A percentile compares a stretch with the other conserved stretches of the same genome.
Evolutionary conservation across 208 protist genomes (phyloP).

Genomic region (Novymonas esmeraldas): DNA sequence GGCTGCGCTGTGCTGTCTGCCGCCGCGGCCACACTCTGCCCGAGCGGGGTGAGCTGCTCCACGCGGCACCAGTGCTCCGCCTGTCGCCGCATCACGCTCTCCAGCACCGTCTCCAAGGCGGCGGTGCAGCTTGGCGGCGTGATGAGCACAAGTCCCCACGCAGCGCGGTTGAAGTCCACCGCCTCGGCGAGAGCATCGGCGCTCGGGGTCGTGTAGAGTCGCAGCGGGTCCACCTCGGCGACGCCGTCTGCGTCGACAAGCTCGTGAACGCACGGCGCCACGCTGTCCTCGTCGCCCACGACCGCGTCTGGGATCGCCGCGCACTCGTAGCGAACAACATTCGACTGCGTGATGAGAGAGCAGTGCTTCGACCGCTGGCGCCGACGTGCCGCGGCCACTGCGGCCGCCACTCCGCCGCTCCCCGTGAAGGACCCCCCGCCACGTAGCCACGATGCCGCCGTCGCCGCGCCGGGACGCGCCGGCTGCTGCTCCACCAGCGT

Average conservation of each 20-base stretch:
- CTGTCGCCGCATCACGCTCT: constrained; percentile 20
- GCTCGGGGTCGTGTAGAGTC: background rate
- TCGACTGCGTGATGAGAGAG: constrained; percentile 20
- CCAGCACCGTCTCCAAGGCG: too few species aligned
- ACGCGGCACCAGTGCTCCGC: constrained; percentile 23
- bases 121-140: constrained; percentile 5
- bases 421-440: background rate
- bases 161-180: constrained; percentile 25
- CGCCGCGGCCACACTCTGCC: background rate
- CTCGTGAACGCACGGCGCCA: too few species aligned
- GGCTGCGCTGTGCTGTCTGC: background rate
- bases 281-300: background rate
- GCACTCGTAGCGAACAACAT: constrained; percentile 25
- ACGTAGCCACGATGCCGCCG: background rate
- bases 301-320: background rate
- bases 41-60: constrained; percentile 5
- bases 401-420: background rate
- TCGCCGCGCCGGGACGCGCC: too few species aligned
- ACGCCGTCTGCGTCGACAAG: background rate
- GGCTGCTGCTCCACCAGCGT: too few species aligned
- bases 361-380: background rate
- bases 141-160: constrained; percentile 28
- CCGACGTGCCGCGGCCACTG: too few species aligned
- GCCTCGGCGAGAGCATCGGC: background rate
- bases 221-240: constrained; percentile 1